Evolutionary conservation across 192 early-diverging fungal species (phyloP).

Genomic region (Phycomyces nitens): DNA sequence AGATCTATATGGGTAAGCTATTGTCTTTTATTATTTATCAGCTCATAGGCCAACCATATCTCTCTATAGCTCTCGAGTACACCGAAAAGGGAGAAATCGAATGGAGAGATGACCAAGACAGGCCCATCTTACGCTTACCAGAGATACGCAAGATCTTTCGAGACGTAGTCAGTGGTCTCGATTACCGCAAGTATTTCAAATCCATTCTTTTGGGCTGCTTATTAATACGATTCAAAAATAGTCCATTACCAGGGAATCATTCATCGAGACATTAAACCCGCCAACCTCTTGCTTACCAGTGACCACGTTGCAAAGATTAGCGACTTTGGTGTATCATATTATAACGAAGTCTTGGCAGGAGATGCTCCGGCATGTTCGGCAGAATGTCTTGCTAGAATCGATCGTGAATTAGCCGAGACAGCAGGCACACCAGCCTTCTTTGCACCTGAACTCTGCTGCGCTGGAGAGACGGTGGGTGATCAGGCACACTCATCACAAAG

Average conservation of each 20-base stretch:
- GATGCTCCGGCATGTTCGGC: slow-evolving; percentile 31
- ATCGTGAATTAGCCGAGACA: slow-evolving; percentile 91
- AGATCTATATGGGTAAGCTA: slow-evolving; percentile 82
- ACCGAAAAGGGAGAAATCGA: slow-evolving; percentile 90
- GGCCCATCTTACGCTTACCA: slow-evolving; percentile 61
- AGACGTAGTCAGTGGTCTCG: slow-evolving; percentile 87
- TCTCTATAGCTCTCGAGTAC: slow-evolving; percentile 64
- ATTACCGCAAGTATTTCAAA: slow-evolving; percentile 79
- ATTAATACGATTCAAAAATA: slow-evolving; percentile 19
- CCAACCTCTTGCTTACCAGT: slow-evolving; percentile 81
- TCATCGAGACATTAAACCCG: slow-evolving; percentile 98
- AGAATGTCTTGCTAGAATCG: slow-evolving; percentile 40
- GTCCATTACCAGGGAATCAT: slow-evolving; percentile 95
- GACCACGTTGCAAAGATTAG: slow-evolving; percentile 88
- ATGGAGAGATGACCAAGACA: slow-evolving; percentile 73
- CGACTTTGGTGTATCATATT: slow-evolving; percentile 97
- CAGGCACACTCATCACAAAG: neutral
- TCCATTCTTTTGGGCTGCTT: too few relatives aligned
- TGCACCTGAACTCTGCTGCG: slow-evolving; percentile 94
- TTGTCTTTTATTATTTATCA: slow-evolving; percentile 1
- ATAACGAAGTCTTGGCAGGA: slow-evolving; percentile 50
- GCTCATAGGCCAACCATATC: neutral
- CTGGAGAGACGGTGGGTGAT: slow-evolving; percentile 31
- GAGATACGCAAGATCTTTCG: slow-evolving; percentile 82
- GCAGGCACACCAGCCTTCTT: slow-evolving; percentile 98